Conservation (phyloP, 2,329 filamentous ascomycete species). For the Dactylellina drechsleri region DNA sequence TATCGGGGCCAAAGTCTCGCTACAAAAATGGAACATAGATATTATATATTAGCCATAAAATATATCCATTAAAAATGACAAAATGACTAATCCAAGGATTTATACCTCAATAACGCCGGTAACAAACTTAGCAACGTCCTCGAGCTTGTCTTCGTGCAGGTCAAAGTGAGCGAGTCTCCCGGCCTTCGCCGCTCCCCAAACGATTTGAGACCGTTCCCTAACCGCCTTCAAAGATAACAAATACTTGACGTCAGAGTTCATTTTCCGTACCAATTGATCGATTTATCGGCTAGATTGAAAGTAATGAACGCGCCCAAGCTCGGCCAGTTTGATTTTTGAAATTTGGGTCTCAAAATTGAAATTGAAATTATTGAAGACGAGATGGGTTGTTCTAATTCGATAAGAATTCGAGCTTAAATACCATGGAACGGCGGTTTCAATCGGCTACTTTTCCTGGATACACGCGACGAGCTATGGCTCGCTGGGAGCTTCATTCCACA, state of each 20-base stretch:
- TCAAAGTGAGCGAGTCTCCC: constrained; percentile 86
- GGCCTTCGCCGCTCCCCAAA: constrained; percentile 79
- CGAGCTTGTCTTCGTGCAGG: constrained; percentile 85
- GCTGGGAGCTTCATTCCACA: constrained; percentile 33
- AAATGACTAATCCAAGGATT: not conserved
- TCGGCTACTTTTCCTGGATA: constrained; percentile 32
- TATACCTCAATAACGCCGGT: constrained; percentile 86
- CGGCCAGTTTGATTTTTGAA: no score
- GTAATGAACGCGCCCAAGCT: no score
- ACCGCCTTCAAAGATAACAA: constrained; percentile 89
- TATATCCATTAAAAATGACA: no score
- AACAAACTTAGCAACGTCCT: constrained; percentile 84
- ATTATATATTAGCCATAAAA: no score
- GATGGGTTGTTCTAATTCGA: no score
- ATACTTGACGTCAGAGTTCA: constrained; percentile 72
- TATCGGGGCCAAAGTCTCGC: constrained; percentile 76
- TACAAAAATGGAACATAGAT: constrained; percentile 59
- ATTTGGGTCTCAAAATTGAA: no score
- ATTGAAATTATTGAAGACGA: no score
- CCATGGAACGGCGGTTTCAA: constrained; percentile 27
- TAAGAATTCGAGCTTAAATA: constrained; percentile 27
- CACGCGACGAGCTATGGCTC: constrained; percentile 7
- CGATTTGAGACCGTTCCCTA: constrained; percentile 77
- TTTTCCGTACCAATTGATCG: not conserved
- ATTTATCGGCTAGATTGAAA: no score